Evolutionary conservation across 306 rosid species (phyloP).

Genomic region (Mimosa bimucronata): DNA sequence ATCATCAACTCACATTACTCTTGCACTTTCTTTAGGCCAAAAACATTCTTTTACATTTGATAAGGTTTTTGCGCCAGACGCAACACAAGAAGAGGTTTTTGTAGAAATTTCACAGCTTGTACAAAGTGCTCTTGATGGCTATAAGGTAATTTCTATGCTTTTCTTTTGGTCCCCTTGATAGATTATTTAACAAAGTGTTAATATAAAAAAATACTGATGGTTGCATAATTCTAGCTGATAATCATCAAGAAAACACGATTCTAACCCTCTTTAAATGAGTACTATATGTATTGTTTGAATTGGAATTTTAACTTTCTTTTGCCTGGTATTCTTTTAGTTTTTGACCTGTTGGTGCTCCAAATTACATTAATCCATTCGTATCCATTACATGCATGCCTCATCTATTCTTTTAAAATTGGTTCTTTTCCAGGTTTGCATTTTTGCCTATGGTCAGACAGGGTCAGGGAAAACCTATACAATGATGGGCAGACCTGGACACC

Average conservation of each 20-base stretch:
- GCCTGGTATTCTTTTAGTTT: constrained; percentile 11
- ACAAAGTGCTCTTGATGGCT: constrained; percentile 98
- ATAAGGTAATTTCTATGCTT: constrained; percentile 66
- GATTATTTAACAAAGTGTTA: not conserved
- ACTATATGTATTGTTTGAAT: not conserved
- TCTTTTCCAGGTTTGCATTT: constrained; percentile 84
- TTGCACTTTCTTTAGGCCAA: constrained; percentile 70
- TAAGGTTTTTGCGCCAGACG: constrained; percentile 83
- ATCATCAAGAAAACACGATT: not conserved
- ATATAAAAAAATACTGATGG: not conserved
- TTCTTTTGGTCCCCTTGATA: not conserved
- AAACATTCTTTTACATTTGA: constrained; percentile 86
- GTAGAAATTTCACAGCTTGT: constrained; percentile 97
- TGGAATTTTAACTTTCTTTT: not conserved
- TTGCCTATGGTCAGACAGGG: constrained; percentile 98
- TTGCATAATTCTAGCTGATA: not conserved
- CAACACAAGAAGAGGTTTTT: constrained; percentile 83
- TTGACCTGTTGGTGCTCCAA: not conserved
- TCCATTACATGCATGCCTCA: not conserved
- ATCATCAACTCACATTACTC: constrained; percentile 35
- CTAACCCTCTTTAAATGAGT: not conserved
- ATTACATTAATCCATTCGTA: constrained; percentile 1
- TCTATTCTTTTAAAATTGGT: constrained; percentile 16
- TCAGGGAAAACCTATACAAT: constrained; percentile 98
- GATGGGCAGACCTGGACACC: constrained; percentile 94